These are phyloP conservation scores for Thermothielavioides terrestris DNA, from an alignment of 495 filamentous ascomycete species.

Conservation along the genomic window DNA sequence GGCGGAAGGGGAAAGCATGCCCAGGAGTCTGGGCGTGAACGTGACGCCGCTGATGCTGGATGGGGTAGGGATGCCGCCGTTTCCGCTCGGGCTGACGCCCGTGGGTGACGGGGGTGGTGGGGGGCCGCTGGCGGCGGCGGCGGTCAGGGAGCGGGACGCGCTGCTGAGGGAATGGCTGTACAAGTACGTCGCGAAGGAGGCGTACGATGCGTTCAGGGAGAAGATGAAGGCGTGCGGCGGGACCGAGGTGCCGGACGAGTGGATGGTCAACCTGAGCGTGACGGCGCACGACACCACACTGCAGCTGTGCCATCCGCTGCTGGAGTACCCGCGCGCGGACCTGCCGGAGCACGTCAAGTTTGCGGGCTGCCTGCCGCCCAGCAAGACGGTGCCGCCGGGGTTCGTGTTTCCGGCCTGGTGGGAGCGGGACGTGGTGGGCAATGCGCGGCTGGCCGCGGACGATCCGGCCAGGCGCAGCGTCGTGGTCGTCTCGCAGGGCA, in stretches of 20 bases:
- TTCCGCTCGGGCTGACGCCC: constrained; percentile 6
- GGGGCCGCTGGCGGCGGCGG: no score
- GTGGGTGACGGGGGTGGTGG: no score
- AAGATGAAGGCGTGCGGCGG: constrained; percentile 1
- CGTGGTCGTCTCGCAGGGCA: constrained; percentile 28
- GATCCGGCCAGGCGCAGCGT: constrained; percentile 14
- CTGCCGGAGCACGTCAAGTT: constrained; percentile 22
- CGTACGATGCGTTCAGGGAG: constrained; percentile 10
- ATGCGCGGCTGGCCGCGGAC: not conserved
- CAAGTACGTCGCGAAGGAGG: constrained; percentile 6
- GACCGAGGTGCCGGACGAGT: constrained; percentile 10
- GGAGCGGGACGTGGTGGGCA: constrained; percentile 16
- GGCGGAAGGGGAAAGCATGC: constrained; percentile 4
- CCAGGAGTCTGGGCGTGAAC: constrained; percentile 16
- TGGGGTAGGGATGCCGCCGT: constrained; percentile 16
- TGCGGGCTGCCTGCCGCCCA: constrained; percentile 26
- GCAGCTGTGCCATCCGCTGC: constrained; percentile 27
- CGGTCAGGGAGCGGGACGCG: not conserved
- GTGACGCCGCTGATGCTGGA: constrained; percentile 19
- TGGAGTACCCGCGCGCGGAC: constrained; percentile 27
- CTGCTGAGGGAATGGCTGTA: constrained; percentile 10
- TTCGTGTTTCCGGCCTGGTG: constrained; percentile 25
- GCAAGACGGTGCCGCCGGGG: constrained; percentile 5
- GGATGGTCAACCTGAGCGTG: constrained; percentile 17
- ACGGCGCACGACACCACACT: constrained; percentile 23